Evolutionary conservation across 352 stramenopile genomes (phyloP), one percentile per base, ranked within the genome.

Genomic region (Phytophthora hybrid): DNA sequence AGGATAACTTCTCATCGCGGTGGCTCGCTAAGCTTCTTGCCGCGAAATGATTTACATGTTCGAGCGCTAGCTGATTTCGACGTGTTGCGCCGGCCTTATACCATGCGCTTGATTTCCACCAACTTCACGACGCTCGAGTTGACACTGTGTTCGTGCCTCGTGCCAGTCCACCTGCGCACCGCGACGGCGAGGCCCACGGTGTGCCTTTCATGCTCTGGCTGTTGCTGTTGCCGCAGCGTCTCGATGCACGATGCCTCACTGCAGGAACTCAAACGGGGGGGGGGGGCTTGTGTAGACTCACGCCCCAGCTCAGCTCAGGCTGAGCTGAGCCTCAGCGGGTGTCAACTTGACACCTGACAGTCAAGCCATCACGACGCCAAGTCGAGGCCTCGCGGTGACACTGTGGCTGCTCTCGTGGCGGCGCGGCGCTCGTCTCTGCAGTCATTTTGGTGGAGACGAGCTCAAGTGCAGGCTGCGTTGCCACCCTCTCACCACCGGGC

Each of bases 291-390:
- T 3, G 23, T 1, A 26, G 23, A 3, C 23, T 26, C 23, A 26
- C 23, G 34, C 34, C 34, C 11, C 34, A 41, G 34, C 34, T 41
- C 14, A 49, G 41, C 41, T 19, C n/a, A n/a, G n/a, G n/a, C n/a
- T n/a, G n/a, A n/a, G n/a, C n/a, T n/a, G n/a, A n/a, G n/a, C n/a
- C n/a, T n/a, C 14, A 49, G 41, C 13, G 41, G 34, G 34, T 13
- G 23, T 26, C 23, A 26, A 26, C 23, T 26, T 26, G 23, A 26
- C 23, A 26, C 23, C 23, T 26, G 23, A 26, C 34, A 64, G 63
- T 76, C 69, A 76, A 71, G 56, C 39, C 46, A 71, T 67, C 68
- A 66, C 46, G 52, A 19, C 56, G 57, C 59, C 69, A 69, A 72
- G 56, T 76, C 56, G 53, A 39, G 10, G 54, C 53, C 18, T 23